These are phyloP conservation scores for Apiospora koreana DNA, from an alignment of 2,329 filamentous ascomycete genomes.

Conservation along the genomic window DNA sequence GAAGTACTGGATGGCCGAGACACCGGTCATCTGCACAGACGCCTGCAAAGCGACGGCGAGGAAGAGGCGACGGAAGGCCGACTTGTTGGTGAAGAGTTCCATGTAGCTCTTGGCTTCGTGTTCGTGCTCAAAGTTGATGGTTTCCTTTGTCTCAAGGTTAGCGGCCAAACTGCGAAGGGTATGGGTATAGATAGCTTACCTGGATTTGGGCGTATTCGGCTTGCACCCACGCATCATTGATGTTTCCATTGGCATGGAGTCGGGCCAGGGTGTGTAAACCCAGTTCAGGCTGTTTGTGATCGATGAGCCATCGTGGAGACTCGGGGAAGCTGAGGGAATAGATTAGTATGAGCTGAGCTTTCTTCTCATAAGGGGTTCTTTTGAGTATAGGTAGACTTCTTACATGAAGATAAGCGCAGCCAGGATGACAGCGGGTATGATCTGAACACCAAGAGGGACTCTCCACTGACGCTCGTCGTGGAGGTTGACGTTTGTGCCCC, in stretches of 20 bases:
- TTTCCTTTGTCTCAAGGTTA: constrained; percentile 24
- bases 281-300: constrained; percentile 64
- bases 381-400: neutral
- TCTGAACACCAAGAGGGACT: constrained; percentile 68
- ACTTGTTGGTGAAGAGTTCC: constrained; percentile 66
- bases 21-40: constrained; percentile 75
- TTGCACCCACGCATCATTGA: constrained; percentile 67
- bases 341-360: neutral
- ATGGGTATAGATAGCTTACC: constrained; percentile 39
- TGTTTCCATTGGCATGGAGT: constrained; percentile 69
- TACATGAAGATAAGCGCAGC: constrained; percentile 64
- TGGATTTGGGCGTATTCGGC: constrained; percentile 74
- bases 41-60: constrained; percentile 70
- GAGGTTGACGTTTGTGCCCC: constrained; percentile 47
- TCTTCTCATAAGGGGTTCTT: neutral
- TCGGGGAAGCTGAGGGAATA: constrained; percentile 60
- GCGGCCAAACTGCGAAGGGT: no score
- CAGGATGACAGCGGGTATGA: constrained; percentile 65
- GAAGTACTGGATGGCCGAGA: constrained; percentile 75
- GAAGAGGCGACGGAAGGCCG: constrained; percentile 71
- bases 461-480: constrained; percentile 45
- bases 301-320: constrained; percentile 73
- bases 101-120: constrained; percentile 68
- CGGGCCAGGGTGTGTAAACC: constrained; percentile 67
- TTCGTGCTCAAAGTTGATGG: constrained; percentile 66